Evolutionary conservation across 1,139 yeast species (phyloP), one percentile per base, ranked within the genome.

Genomic region (Pichia sp.): DNA sequence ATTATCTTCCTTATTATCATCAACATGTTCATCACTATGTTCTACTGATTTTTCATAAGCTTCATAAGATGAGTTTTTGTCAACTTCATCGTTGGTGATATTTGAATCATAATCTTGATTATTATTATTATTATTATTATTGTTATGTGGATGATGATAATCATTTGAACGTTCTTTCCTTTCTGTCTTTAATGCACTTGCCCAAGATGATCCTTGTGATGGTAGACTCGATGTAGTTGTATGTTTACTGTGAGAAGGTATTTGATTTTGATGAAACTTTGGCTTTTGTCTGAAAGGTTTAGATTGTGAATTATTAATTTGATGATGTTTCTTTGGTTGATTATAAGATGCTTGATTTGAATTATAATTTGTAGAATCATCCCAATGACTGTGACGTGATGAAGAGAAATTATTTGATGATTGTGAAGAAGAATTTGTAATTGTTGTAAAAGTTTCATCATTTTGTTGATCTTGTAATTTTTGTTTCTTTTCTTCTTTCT

Each of bases 401-500:
- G 30, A 31, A 17, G 10, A 23, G 18, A 21, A 4, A 18, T 18
- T 30, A 22, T 10, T 22, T 8, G 24, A 22, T 30, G 20, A 18
- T 9, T 30, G 15, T 30, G 32, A 28, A 5, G 12, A 5, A 9
- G 12, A 9, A 28, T 28, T 18, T 18, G 21, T 4, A 4, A 4
- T n/a, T 14, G 34, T 31, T 19, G 35, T 8, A 8, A 33, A 14
- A 15, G 42, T n/a, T 10, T 24, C 36, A 28, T 19, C 36, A 17
- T 38, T 28, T n/a, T 38, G 40, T 20, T 19, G 28, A 17, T 36
- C 21, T 34, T 38, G 43, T 23, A 30, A 24, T 40, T 46, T 40
- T 40, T 42, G 40, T 53, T 65, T 65, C 61, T 69, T 71, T 53
- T 67, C 65, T 43, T 64, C 63, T 50, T 71, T 69, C 50, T 67